Evolutionary conservation across 345 rosid genomes (phyloP).

Genomic region (Linum usitatissimum): DNA sequence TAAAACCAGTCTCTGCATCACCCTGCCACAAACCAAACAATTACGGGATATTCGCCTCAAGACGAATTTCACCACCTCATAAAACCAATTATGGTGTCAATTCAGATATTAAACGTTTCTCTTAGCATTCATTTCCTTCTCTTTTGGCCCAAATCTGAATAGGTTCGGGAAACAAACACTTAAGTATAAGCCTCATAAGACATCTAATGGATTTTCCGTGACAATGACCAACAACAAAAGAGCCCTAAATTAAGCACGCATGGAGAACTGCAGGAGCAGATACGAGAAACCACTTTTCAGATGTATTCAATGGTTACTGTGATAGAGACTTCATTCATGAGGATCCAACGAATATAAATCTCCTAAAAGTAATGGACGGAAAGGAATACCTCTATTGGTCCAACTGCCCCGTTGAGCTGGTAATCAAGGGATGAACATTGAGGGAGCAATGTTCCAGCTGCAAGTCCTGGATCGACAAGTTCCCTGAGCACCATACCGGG

Average conservation of each 20-base stretch:
- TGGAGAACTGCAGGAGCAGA: background rate
- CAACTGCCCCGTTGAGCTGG: slow-evolving; percentile 34
- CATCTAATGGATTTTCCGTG: background rate
- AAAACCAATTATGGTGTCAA: too few relatives aligned
- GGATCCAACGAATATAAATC: background rate
- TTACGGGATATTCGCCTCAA: background rate
- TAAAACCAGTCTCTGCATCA: slow-evolving; percentile 41
- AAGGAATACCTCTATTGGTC: slow-evolving; percentile 55
- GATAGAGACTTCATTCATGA: slow-evolving; percentile 1
- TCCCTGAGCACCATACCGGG: slow-evolving; percentile 75
- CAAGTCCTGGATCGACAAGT: slow-evolving; percentile 54
- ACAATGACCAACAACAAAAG: background rate
- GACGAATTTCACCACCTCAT: too few relatives aligned
- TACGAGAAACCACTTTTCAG: background rate
- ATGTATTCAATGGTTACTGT: slow-evolving; percentile 4
- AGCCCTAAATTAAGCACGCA: background rate
- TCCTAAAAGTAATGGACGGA: slow-evolving; percentile 1
- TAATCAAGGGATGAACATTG: slow-evolving; percentile 55
- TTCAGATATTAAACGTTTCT: too few relatives aligned
- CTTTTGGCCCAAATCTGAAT: too few relatives aligned
- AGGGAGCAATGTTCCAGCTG: slow-evolving; percentile 54
- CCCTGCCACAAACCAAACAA: slow-evolving; percentile 28
- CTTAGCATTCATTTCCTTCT: too few relatives aligned
- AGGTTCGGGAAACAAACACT: background rate
- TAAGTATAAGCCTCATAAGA: background rate